Evolutionary conservation across 805 yeast genomes (phyloP), one percentile per base, ranked within the genome.

Genomic region (Scheffersomyces ergatensis): DNA sequence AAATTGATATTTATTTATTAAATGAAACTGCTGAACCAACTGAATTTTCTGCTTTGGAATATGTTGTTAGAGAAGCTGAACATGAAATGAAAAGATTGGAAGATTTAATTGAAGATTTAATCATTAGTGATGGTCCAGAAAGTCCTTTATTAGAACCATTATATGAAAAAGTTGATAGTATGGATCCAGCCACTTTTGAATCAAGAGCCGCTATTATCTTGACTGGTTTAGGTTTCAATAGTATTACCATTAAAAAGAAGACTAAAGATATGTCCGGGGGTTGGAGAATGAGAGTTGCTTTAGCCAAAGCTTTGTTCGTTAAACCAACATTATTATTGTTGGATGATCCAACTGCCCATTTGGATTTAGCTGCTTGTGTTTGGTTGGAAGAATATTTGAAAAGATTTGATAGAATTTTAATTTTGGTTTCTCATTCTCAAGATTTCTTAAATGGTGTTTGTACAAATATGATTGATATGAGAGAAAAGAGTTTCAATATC

Each of bases 231-330:
- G 99, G 99, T 58, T 93, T 93, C 83, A 87, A 86, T 70, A 60
- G 85, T 42, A 69, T 70, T 51, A 92, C 98, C 42, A 92, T 93
- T 60, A 76, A 78, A 63, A 93, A 93, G 79, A 85, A 83, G 72
- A 93, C 99, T 58, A 90, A 89, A 70, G 98, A 93, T 63, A 93
- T 93, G 99, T 89, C 97, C 62, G 99, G 99, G 80, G 99, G 99
- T 65, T 93, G 99, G 99, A 89, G 89, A 77, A 93, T 93, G 99
- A 89, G 99, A 74, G 99, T 93, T 47, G 98, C 99, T 34, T 77
- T 93, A 48, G 96, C 97, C 46, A 93, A 93, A 72, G 99, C 99
- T 23, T 77, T 93, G 55, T 93, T 93, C 76, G 98, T 93, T 53
- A 92, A 93, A 76, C 99, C 99, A 62, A 90, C 98, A 38, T 72